These are phyloP conservation scores for Populus hybrid DNA, from an alignment of 441 rosid species.

Conservation along the genomic window DNA sequence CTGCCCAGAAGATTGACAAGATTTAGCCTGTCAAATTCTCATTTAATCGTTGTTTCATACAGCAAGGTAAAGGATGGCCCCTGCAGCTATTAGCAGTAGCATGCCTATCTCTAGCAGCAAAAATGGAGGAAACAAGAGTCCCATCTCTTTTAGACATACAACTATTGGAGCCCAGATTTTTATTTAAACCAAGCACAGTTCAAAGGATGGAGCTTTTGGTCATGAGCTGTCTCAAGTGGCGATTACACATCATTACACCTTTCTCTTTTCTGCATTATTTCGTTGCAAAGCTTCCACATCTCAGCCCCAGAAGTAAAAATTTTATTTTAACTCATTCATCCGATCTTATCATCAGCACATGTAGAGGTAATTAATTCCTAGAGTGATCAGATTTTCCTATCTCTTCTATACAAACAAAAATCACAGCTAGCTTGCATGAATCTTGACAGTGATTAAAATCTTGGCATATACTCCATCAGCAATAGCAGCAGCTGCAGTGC, in stretches of 20 bases:
- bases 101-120: conserved; percentile 40
- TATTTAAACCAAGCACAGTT: conserved; percentile 34
- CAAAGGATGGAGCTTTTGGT: conserved; percentile 42
- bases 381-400: background rate
- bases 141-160: conserved; percentile 37
- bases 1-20: no score
- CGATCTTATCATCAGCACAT: conserved; percentile 18
- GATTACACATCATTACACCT: conserved; percentile 34
- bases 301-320: conserved; percentile 1
- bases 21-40: no score
- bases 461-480: conserved; percentile 38
- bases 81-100: conserved; percentile 37
- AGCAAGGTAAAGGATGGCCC: conserved; percentile 35
- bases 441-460: conserved; percentile 28
- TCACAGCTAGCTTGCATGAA: background rate
- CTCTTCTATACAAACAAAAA: background rate
- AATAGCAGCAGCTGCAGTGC: conserved; percentile 34
- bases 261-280: conserved; percentile 31
- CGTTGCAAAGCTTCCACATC: conserved; percentile 22
- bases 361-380: conserved; percentile 25
- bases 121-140: conserved; percentile 38
- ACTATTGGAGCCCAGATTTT: conserved; percentile 27
- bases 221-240: conserved; percentile 33
- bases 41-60: background rate
- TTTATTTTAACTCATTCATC: conserved; percentile 15